These are phyloP conservation scores for Histomonas meleagridis DNA, from an alignment of 208 protist species.

Conservation along the genomic window DNA sequence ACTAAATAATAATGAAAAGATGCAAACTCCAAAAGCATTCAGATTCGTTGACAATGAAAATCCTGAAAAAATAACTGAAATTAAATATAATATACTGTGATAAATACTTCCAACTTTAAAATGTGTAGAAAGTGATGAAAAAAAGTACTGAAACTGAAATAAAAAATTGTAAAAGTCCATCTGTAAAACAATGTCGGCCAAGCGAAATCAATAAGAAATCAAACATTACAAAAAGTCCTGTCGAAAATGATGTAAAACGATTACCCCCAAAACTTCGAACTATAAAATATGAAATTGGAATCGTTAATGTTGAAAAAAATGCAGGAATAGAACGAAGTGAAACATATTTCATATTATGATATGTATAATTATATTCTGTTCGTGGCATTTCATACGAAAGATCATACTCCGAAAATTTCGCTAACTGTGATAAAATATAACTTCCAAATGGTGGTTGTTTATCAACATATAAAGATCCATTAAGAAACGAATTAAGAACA, in stretches of 20 bases:
- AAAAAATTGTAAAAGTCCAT: slow-evolving; percentile 30
- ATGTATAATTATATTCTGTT: not conserved
- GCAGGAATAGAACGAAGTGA: not conserved
- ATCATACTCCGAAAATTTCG: not conserved
- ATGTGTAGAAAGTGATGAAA: not conserved
- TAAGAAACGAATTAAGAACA: slow-evolving; percentile 3
- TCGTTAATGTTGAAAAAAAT: slow-evolving; percentile 10
- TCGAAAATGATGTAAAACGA: not conserved
- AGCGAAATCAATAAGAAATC: not conserved
- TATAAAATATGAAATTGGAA: slow-evolving; percentile 25
- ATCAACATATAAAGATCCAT: not conserved
- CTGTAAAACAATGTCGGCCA: not conserved
- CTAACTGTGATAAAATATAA: not conserved
- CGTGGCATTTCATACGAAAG: not conserved
- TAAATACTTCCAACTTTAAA: not conserved
- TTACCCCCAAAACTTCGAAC: not conserved
- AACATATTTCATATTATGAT: slow-evolving; percentile 16
- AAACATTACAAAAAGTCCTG: slow-evolving; percentile 1
- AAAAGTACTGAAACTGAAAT: not conserved
- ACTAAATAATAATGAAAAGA: not conserved
- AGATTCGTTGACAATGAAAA: not conserved
- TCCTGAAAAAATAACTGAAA: not conserved
- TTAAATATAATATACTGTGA: not conserved
- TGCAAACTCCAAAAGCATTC: not conserved
- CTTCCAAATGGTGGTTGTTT: not conserved